A percentile compares a stretch with the other conserved stretches of the same genome.
These are phyloP conservation scores for Carex cristatella DNA, from an alignment of 176 grass and related monocot genomes.

Conservation along the genomic window DNA sequence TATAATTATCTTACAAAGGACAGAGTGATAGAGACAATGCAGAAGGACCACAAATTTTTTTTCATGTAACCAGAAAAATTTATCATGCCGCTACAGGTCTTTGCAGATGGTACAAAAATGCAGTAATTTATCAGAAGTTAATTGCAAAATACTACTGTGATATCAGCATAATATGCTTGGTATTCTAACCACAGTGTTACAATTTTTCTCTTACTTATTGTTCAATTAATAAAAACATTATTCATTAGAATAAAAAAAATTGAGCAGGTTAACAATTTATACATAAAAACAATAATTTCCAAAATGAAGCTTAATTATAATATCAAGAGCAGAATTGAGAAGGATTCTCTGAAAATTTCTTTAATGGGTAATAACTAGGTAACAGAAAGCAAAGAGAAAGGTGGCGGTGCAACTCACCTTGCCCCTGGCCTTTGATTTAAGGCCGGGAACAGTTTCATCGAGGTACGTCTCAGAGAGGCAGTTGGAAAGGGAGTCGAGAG, in stretches of 20 bases:
- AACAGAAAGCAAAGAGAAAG: not conserved
- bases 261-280: not conserved
- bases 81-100: not conserved
- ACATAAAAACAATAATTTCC: not conserved
- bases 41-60: not conserved
- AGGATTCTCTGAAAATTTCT: too few species aligned
- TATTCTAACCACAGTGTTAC: not conserved
- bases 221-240: not conserved
- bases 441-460: conserved; percentile 55
- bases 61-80: not conserved
- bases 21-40: not conserved
- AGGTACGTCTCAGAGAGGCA: conserved; percentile 87
- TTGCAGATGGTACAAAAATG: not conserved
- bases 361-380: too few species aligned
- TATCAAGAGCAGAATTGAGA: too few species aligned
- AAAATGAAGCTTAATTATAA: not conserved
- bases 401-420: conserved; percentile 42
- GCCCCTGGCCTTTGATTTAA: conserved; percentile 57
- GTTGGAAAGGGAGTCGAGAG: conserved; percentile 38
- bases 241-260: not conserved
- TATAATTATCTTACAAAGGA: not conserved
- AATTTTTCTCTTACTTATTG: not conserved
- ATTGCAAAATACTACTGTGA: not conserved
- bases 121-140: not conserved
- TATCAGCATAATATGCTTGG: not conserved